Conservation (phyloP, 2,329 filamentous ascomycete species). For the Westerdykella aurantiaca region DNA sequence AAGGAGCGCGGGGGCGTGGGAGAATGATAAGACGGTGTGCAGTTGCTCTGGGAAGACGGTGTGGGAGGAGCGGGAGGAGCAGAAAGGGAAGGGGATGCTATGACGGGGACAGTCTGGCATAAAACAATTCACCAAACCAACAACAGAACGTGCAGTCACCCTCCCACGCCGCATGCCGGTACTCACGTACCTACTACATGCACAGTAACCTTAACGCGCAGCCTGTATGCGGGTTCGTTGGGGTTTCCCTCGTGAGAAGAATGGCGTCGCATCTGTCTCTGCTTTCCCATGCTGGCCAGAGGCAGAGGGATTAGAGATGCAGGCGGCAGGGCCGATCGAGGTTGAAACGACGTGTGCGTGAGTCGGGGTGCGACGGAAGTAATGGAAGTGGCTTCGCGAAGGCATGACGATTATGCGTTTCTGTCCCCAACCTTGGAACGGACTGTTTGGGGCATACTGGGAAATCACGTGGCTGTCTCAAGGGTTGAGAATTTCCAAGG, state of each 20-base stretch:
- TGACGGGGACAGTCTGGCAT: conserved; percentile 40
- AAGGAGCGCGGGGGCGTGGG: conserved; percentile 94
- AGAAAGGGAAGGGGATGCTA: conserved; percentile 84
- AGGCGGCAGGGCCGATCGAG: conserved; percentile 19
- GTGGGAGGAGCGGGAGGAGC: conserved; percentile 93
- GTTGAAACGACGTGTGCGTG: conserved; percentile 31
- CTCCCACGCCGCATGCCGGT: neutral
- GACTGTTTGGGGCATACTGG: conserved; percentile 1
- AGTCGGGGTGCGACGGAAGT: conserved; percentile 13
- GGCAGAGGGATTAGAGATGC: conserved; percentile 9
- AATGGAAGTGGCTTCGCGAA: conserved; percentile 24
- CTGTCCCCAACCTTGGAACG: conserved; percentile 20
- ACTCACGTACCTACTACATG: neutral
- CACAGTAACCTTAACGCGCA: neutral
- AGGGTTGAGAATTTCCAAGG: conserved; percentile 12
- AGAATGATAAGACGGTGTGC: conserved; percentile 97
- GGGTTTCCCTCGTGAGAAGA: no score
- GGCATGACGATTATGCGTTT: conserved; percentile 30
- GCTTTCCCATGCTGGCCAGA: no score
- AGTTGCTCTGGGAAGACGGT: conserved; percentile 97
- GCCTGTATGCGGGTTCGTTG: neutral
- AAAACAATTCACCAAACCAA: conserved; percentile 1
- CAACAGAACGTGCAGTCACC: conserved; percentile 2
- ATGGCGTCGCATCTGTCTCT: no score
- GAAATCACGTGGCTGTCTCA: conserved; percentile 34